Conservation (phyloP, 768 basidiomycete genomes). For the Kwoniella dendrophila region DNA sequence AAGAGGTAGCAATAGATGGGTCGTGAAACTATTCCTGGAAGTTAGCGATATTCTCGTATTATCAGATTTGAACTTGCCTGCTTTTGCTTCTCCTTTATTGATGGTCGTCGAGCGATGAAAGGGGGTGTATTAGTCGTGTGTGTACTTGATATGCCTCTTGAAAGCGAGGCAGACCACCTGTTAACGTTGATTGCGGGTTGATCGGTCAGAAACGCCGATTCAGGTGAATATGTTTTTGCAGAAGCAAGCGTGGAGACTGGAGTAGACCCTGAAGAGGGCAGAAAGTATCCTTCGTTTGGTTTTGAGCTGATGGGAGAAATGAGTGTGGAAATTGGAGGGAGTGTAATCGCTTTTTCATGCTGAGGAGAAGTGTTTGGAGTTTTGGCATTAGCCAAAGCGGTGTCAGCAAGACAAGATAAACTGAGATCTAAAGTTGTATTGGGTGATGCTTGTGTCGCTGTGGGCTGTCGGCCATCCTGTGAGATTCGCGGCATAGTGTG, state of each 20-base stretch:
- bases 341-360: not conserved
- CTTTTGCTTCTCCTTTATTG: not conserved
- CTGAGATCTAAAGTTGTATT: not conserved
- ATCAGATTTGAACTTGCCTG: not conserved
- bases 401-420: slow-evolving; percentile 7
- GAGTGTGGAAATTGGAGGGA: slow-evolving; percentile 11
- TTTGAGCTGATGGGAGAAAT: slow-evolving; percentile 4
- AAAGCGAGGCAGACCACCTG: not conserved
- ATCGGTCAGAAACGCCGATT: slow-evolving; percentile 4
- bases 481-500: no score
- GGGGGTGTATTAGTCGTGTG: not conserved
- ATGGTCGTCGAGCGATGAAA: slow-evolving; percentile 2
- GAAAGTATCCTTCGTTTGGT: not conserved
- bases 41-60: not conserved
- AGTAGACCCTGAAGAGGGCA: slow-evolving; percentile 3
- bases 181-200: slow-evolving; percentile 2
- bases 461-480: no score
- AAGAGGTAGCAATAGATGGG: not conserved
- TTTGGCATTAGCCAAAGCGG: slow-evolving; percentile 8
- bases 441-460: no score
- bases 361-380: not conserved
- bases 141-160: not conserved
- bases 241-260: not conserved
- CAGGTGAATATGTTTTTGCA: not conserved
- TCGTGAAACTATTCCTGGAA: not conserved